Evolutionary conservation across 768 basidiomycete genomes (phyloP).

Genomic region (Cystofilobasidium ferigula): DNA sequence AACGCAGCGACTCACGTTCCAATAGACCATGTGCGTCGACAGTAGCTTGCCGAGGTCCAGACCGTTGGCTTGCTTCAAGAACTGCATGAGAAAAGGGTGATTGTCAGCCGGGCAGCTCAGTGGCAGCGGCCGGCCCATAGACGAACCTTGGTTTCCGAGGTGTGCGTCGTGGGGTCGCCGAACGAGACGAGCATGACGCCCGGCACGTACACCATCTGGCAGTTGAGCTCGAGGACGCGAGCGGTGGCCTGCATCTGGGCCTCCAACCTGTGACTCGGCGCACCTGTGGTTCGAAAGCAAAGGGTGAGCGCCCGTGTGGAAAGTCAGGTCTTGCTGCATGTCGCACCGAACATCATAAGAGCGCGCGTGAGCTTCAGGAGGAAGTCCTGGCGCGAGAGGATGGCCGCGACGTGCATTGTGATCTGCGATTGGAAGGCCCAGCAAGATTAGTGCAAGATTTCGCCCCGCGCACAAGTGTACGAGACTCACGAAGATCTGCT

Average conservation of each 20-base stretch:
- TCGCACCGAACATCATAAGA: constrained; percentile 53
- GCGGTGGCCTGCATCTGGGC: constrained; percentile 81
- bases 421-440: constrained; percentile 44
- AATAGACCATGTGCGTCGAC: constrained; percentile 60
- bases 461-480: not conserved
- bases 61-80: constrained; percentile 38
- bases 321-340: not conserved
- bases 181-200: constrained; percentile 66
- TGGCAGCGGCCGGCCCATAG: no score
- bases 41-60: constrained; percentile 68
- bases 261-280: constrained; percentile 87
- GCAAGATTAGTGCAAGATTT: not conserved
- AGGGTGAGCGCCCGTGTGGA: no score
- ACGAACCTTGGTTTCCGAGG: constrained; percentile 55
- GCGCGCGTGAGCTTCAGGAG: constrained; percentile 72
- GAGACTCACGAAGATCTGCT: constrained; percentile 59
- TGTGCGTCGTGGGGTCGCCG: constrained; percentile 66
- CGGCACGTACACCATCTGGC: constrained; percentile 59
- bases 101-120: not conserved
- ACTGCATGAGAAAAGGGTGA: constrained; percentile 15
- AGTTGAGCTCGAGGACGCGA: constrained; percentile 76
- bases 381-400: constrained; percentile 72
- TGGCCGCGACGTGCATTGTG: constrained; percentile 69
- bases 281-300: constrained; percentile 40
- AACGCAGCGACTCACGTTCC: constrained; percentile 49